Percentiles rank a stretch among this genome's conserved stretches.
phyloP scores from a whole-genome alignment of 352 stramenopile genomes.

The Lagenidium giganteum region DNA sequence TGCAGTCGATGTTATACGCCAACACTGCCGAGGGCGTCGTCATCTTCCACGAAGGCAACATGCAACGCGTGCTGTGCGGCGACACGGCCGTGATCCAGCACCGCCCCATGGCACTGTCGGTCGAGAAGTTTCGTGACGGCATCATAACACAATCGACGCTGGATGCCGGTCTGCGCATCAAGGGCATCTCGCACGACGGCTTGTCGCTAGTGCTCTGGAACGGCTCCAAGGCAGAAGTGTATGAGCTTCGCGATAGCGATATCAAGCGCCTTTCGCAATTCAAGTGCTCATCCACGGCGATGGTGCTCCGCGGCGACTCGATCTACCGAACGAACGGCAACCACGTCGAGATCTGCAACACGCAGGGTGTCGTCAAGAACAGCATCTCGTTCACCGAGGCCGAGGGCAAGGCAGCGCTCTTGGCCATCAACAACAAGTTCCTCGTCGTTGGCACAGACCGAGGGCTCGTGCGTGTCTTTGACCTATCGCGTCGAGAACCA shows the following conservation, averaged over 20 bases:
- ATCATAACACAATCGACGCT: slow-evolving; percentile 62
- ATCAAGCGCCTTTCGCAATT: slow-evolving; percentile 57
- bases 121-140: slow-evolving; percentile 73
- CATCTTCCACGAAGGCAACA: slow-evolving; percentile 82
- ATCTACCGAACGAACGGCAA: slow-evolving; percentile 84
- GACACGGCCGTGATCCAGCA: slow-evolving; percentile 86
- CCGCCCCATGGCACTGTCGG: slow-evolving; percentile 59
- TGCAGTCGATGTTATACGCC: slow-evolving; percentile 58
- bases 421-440: slow-evolving; percentile 89
- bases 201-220: slow-evolving; percentile 81
- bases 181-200: slow-evolving; percentile 80
- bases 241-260: slow-evolving; percentile 72
- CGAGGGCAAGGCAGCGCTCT: slow-evolving; percentile 75
- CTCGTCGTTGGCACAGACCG: slow-evolving; percentile 86
- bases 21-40: slow-evolving; percentile 68
- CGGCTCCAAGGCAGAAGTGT: slow-evolving; percentile 83
- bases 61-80: slow-evolving; percentile 72
- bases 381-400: slow-evolving; percentile 87
- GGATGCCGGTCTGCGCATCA: slow-evolving; percentile 68
- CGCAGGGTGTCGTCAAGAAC: slow-evolving; percentile 83
- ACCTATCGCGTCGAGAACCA: slow-evolving; percentile 79
- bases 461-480: slow-evolving; percentile 84
- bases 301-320: slow-evolving; percentile 81
- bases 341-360: slow-evolving; percentile 86
- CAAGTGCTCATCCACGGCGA: slow-evolving; percentile 61